These are phyloP conservation scores for Tricholoma sp. DNA, from an alignment of 768 basidiomycete genomes.

Conservation along the genomic window DNA sequence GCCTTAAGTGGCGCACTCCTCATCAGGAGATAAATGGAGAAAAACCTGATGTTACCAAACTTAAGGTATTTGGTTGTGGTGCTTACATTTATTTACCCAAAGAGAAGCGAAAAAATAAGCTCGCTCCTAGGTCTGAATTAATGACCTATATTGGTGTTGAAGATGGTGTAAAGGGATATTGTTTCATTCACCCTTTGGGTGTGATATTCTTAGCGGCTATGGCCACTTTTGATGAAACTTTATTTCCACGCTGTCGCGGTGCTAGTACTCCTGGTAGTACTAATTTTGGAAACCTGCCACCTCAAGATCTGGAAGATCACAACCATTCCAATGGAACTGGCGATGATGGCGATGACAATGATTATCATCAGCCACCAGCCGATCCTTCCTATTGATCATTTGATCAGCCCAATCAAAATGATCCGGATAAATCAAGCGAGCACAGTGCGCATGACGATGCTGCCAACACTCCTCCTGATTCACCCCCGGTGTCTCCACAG, in stretches of 20 bases:
- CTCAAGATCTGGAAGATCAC: neutral
- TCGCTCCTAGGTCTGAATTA: neutral
- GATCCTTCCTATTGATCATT: neutral
- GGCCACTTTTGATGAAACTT: conserved; percentile 4
- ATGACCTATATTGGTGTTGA: neutral
- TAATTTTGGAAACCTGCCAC: neutral
- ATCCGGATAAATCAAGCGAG: neutral
- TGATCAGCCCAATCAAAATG: neutral
- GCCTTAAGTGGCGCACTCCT: neutral
- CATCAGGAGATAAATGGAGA: neutral
- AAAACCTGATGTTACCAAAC: conserved; percentile 1
- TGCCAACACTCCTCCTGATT: neutral
- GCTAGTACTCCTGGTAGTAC: neutral
- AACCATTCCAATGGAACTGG: neutral
- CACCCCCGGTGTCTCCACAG: neutral
- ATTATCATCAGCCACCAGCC: neutral
- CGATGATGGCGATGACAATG: neutral
- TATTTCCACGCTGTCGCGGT: conserved; percentile 3
- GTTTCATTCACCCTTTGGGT: neutral
- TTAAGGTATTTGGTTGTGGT: conserved; percentile 7
- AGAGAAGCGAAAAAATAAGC: conserved; percentile 1
- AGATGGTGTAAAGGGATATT: neutral
- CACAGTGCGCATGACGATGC: neutral
- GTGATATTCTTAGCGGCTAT: conserved; percentile 1
- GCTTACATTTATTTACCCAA: conserved; percentile 3